Conservation (phyloP, 1,284 basidiomycete genomes). For the Agaricales sp. region DNA sequence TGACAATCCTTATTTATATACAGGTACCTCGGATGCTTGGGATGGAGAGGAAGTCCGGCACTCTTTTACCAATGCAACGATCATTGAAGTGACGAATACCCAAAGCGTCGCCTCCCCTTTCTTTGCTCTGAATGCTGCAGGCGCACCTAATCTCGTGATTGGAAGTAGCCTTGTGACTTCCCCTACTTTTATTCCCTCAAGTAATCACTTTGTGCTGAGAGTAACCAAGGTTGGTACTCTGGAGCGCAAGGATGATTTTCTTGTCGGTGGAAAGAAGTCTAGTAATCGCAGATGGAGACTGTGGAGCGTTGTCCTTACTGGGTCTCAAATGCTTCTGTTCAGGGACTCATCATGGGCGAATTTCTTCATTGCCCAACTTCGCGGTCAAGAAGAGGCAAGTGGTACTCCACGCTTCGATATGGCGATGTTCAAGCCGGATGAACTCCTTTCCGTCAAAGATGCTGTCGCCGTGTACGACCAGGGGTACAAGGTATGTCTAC, state of each 20-base stretch:
- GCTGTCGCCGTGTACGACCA: conserved; percentile 74
- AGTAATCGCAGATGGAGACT: conserved; percentile 80
- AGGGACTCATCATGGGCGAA: conserved; percentile 71
- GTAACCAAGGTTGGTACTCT: conserved; percentile 80
- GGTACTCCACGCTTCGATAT: background rate
- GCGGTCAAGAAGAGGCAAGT: conserved; percentile 27
- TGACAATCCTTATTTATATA: conserved; percentile 67
- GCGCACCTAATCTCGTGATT: conserved; percentile 20
- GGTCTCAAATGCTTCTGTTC: conserved; percentile 87
- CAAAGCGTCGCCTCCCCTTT: conserved; percentile 31
- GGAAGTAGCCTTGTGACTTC: conserved; percentile 13
- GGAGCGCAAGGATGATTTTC: conserved; percentile 75
- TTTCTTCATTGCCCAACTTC: conserved; percentile 44
- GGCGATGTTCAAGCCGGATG: conserved; percentile 71
- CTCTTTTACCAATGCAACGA: conserved; percentile 59
- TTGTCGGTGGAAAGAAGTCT: conserved; percentile 70
- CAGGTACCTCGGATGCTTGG: conserved; percentile 64
- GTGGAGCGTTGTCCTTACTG: conserved; percentile 82
- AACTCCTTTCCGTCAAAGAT: conserved; percentile 73
- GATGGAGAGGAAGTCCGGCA: conserved; percentile 59
- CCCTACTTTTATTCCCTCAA: conserved; percentile 11
- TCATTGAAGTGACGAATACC: conserved; percentile 43
- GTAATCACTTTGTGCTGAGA: conserved; percentile 48
- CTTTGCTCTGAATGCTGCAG: conserved; percentile 36
- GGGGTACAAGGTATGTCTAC: conserved; percentile 57